Conservation (phyloP, 148 eudicot species). For the Camellia japonica region DNA sequence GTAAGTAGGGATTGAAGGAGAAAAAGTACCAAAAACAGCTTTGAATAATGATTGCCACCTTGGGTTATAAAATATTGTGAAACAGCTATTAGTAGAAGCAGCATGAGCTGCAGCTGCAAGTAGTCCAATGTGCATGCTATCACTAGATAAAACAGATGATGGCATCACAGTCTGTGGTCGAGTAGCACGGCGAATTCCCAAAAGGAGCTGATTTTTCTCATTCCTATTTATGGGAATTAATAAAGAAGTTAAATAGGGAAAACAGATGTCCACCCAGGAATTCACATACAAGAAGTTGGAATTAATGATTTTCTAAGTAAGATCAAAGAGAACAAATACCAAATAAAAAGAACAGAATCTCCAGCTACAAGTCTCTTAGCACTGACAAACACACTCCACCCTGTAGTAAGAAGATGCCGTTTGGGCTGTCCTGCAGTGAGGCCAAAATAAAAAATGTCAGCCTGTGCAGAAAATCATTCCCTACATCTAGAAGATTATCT, state of each 20-base stretch:
- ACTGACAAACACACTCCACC: conserved; percentile 99
- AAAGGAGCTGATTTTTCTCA: conserved; percentile 91
- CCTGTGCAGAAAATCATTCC: neutral
- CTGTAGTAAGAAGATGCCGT: conserved; percentile 96
- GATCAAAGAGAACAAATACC: conserved; percentile 39
- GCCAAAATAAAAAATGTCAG: conserved; percentile 20
- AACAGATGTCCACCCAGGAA: neutral
- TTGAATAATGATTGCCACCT: conserved; percentile 42
- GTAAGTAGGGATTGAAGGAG: conserved; percentile 17
- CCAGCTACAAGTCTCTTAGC: conserved; percentile 98
- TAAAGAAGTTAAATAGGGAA: neutral
- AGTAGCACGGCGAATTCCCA: conserved; percentile 94
- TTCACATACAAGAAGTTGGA: neutral
- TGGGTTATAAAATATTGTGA: conserved; percentile 89
- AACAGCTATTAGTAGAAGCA: conserved; percentile 96
- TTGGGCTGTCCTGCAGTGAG: conserved; percentile 89
- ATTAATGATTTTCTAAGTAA: neutral
- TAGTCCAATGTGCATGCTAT: conserved; percentile 99
- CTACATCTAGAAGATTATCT: neutral
- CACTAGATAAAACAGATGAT: conserved; percentile 96
- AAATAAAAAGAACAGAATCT: conserved; percentile 95
- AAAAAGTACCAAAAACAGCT: conserved; percentile 1
- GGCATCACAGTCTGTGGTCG: conserved; percentile 99
- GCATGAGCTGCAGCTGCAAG: conserved; percentile 99
- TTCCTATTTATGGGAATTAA: conserved; percentile 49